phyloP scores from a whole-genome alignment of 2,329 filamentous ascomycete species.

The Paramyrothecium roridum region DNA sequence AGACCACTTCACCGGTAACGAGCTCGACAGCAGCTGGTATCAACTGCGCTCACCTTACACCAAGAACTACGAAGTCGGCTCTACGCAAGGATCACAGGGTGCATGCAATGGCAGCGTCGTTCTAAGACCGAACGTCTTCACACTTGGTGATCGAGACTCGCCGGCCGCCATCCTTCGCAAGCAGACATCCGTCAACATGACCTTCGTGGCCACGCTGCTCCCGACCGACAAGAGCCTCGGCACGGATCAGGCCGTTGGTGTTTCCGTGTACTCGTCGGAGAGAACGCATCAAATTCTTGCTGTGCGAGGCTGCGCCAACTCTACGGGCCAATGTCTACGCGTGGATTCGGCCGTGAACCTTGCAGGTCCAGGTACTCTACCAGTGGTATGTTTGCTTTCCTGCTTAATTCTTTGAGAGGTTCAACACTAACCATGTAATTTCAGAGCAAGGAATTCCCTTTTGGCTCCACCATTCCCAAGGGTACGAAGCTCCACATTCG shows the following conservation, averaged over 20 bases:
- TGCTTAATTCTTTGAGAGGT: not conserved
- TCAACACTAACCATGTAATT: not conserved
- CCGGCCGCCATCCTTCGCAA: slow-evolving; percentile 22
- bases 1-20: slow-evolving; percentile 3
- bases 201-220: slow-evolving; percentile 17
- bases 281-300: slow-evolving; percentile 21
- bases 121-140: slow-evolving; percentile 23
- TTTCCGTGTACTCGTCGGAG: slow-evolving; percentile 22
- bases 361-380: slow-evolving; percentile 8
- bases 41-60: slow-evolving; percentile 11
- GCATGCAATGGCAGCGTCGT: slow-evolving; percentile 16
- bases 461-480: slow-evolving; percentile 5
- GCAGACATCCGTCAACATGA: slow-evolving; percentile 26
- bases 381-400: slow-evolving; percentile 2
- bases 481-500: slow-evolving; percentile 15
- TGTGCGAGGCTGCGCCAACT: slow-evolving; percentile 17
- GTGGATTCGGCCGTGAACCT: slow-evolving; percentile 7
- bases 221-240: slow-evolving; percentile 10
- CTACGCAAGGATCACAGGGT: not conserved
- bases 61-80: slow-evolving; percentile 2
- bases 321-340: slow-evolving; percentile 14
- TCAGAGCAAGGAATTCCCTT: slow-evolving; percentile 5
- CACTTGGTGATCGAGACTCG: slow-evolving; percentile 22
- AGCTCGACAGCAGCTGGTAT: slow-evolving; percentile 6
- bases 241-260: slow-evolving; percentile 16